Evolutionary conservation across 208 protist species (phyloP), one percentile per base, ranked within the genome.

Genomic region (Crithidia fasciculata): DNA sequence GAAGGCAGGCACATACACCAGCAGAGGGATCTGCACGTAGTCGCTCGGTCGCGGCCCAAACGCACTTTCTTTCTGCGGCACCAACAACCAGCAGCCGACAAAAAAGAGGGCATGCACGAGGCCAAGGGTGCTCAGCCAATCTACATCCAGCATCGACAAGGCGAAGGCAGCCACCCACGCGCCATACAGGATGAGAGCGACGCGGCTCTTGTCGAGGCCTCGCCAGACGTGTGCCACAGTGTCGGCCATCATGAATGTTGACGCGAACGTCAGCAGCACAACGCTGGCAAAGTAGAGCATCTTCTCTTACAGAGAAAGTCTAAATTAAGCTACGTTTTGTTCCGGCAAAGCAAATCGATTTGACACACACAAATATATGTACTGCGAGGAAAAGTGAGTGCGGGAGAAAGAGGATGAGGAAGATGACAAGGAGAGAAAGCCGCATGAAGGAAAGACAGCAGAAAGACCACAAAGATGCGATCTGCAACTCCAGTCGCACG

Each of bases 161-260:
- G 54, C 63, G 37, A 81, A 45, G 13, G 82, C 72, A 2, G 62
- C 80, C 18, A 80, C 59, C 85, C 85, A 90, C 28, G 81, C 18
- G 6, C 76, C 58, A 6, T 80, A 80, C 36, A 76, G 76, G 13
- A 81, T 56, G 36, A 74, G 49, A 15, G 81, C 78, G n/a, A 80
- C 57, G 44, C 73, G 65, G 19, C 53, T 40, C 18, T 72, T 61
- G 28, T 37, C 56, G n/a, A 74, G 61, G n/a, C 83, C 16, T 54
- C 52, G 52, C 61, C 80, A 83, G 18, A 86, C 69, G 49, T 85
- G 75, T 16, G 73, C 72, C 45, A 85, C 70, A 5, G 89, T 86
- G 68, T 94, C 89, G 19, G 85, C 87, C 10, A 79, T 76, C 86
- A 94, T 90, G 63, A 94, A 94, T 19, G 87, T 82, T 43, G 87